A percentile compares a stretch with the other conserved stretches of the same genome.
Conservation (phyloP, 441 rosid genomes). For the Adansonia rubrostipa region DNA sequence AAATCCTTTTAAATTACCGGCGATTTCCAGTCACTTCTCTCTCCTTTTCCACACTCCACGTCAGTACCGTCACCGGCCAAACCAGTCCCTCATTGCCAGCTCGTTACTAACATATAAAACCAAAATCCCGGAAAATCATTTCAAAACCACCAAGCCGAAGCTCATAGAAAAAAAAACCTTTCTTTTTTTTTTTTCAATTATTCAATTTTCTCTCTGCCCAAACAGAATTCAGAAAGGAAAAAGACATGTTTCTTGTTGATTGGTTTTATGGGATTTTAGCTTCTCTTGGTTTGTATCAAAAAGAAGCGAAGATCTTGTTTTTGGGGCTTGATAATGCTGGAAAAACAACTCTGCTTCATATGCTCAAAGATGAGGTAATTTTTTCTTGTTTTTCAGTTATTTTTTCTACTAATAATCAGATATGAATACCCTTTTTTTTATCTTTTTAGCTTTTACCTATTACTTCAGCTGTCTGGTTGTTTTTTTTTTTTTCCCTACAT, state of each 20-base stretch:
- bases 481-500: not conserved
- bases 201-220: not conserved
- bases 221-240: not conserved
- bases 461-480: not conserved
- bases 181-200: not conserved
- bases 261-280: slow-evolving; percentile 66
- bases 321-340: slow-evolving; percentile 71
- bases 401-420: not conserved
- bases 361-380: slow-evolving; percentile 64
- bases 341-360: slow-evolving; percentile 60
- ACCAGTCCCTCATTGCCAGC: not conserved
- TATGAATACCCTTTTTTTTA: not conserved
- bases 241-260: slow-evolving; percentile 54
- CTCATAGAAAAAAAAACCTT: not conserved
- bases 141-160: not conserved
- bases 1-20: not conserved
- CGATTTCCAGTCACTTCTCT: not conserved
- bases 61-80: slow-evolving; percentile 14
- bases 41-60: not conserved
- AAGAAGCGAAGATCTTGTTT: slow-evolving; percentile 63
- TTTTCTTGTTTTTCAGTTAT: not conserved
- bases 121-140: not conserved
- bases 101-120: not conserved
- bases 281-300: slow-evolving; percentile 59
- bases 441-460: not conserved